Conservation (phyloP, 257 asterid species). For the Solanum sejunctum region DNA sequence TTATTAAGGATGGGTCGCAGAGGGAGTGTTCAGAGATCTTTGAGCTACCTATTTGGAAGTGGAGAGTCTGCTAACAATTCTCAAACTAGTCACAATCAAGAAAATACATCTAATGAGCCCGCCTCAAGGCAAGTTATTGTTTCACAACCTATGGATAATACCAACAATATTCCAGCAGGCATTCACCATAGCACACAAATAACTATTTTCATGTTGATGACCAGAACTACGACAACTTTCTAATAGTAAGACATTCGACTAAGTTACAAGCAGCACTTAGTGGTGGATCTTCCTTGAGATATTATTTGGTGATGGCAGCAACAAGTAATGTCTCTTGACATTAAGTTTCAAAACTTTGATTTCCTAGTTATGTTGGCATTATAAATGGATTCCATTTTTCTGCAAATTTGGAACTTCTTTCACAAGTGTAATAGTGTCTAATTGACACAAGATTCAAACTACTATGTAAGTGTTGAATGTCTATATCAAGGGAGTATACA, state of each 20-base stretch:
- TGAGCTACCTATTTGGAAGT: slow-evolving; percentile 65
- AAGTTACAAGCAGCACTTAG: no score
- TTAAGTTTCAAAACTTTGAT: background rate
- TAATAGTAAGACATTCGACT: slow-evolving; percentile 12
- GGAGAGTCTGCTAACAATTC: slow-evolving; percentile 20
- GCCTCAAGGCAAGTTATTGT: slow-evolving; percentile 12
- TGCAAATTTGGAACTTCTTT: background rate
- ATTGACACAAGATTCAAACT: background rate
- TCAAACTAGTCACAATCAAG: slow-evolving; percentile 8
- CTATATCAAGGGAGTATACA: background rate
- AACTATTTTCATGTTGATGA: slow-evolving; percentile 56
- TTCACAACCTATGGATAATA: slow-evolving; percentile 12
- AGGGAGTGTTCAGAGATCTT: slow-evolving; percentile 67
- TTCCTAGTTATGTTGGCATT: background rate
- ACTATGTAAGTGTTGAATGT: background rate
- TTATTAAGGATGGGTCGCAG: no score
- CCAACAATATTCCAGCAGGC: slow-evolving; percentile 25
- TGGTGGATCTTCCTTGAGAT: background rate
- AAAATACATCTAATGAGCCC: slow-evolving; percentile 7
- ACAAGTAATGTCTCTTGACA: background rate
- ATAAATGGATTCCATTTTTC: background rate
- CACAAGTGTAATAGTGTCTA: background rate
- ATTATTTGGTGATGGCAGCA: slow-evolving; percentile 57
- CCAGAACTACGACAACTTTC: slow-evolving; percentile 59
- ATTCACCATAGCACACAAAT: slow-evolving; percentile 21